Conservation (phyloP, 2,329 filamentous ascomycete genomes). For the Alternaria brassicicola region DNA sequence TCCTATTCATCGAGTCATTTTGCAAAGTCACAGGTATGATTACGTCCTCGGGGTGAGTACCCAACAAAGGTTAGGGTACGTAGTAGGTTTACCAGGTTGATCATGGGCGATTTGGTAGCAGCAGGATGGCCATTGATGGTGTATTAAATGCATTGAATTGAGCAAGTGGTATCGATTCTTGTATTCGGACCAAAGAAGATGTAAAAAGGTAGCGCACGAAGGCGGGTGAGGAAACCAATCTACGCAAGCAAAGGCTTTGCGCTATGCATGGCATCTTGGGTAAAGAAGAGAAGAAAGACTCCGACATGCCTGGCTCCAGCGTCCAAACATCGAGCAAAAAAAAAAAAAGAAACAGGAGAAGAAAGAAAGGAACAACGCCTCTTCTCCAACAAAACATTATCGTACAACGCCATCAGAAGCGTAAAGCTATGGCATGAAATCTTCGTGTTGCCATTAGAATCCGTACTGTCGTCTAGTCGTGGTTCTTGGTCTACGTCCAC, state of each 20-base stretch:
- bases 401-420: slow-evolving; percentile 11
- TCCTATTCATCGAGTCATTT: too few relatives aligned
- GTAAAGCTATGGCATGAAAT: not conserved
- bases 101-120: too few relatives aligned
- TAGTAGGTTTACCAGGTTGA: too few relatives aligned
- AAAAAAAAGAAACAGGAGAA: not conserved
- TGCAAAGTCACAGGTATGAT: too few relatives aligned
- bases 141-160: not conserved
- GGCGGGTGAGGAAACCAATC: not conserved
- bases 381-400: not conserved
- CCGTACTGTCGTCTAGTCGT: slow-evolving; percentile 21
- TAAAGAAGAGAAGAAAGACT: not conserved
- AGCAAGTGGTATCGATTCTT: not conserved
- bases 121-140: not conserved
- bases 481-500: slow-evolving; percentile 24
- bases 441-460: slow-evolving; percentile 8
- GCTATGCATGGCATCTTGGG: not conserved
- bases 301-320: slow-evolving; percentile 11
- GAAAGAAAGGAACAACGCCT: not conserved
- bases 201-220: not conserved
- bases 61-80: too few relatives aligned
- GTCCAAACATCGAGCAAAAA: slow-evolving; percentile 9
- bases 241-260: not conserved
- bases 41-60: too few relatives aligned
- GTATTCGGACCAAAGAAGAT: not conserved